Base-by-base conservation (phyloP, 257 asterid genomes). In the Asclepias syriaca region DNA sequence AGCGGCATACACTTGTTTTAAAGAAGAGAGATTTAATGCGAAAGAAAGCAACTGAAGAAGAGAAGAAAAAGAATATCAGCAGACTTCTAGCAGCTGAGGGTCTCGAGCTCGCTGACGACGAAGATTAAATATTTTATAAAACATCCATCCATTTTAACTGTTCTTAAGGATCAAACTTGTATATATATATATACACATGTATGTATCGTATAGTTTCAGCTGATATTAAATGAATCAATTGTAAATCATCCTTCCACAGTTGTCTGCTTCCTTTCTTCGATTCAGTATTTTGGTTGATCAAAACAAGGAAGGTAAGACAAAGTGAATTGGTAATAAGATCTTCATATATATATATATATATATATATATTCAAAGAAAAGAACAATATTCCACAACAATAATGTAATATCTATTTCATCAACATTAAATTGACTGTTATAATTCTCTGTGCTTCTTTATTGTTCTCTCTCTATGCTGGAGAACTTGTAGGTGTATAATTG, bases 21-120 rank as follows among this genome's bases (percentile, higher is more conserved):
- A 81, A 79, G 83, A 95, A 92, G 77, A 82, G 96, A 84, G 97
- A 90, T 49, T 45, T 92, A 74, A 85, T 87, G 89, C 79, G 95
- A 43, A 86, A 74, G 78, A 95, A 90, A 64, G 90, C 96, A 18
- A 89, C 94, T 12, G 95, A 87, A 81, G 96, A 91, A 74, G 98
- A 92, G 48, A 85, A 83, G 91, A 84, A 77, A 74, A 85, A 59
- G 75, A 51, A 86, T 71, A 84, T 95, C 19, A 81, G 83, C 75
- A 89, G 81, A 86, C 98, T 92, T 76, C 86, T 95, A 37, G 97
- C 93, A 75, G 96, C 93, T 48, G 99, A 95, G 86, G 99, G 97
- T 69, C 96, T 92, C 57, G 98, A 95, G 82, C 97, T 92, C 40
- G 98, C 74, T 19, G 81, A 79, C 3, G 97, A 92, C 68, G 91